Evolutionary conservation across 1,284 basidiomycete species (phyloP).

Genomic region (Vanrija humicola): DNA sequence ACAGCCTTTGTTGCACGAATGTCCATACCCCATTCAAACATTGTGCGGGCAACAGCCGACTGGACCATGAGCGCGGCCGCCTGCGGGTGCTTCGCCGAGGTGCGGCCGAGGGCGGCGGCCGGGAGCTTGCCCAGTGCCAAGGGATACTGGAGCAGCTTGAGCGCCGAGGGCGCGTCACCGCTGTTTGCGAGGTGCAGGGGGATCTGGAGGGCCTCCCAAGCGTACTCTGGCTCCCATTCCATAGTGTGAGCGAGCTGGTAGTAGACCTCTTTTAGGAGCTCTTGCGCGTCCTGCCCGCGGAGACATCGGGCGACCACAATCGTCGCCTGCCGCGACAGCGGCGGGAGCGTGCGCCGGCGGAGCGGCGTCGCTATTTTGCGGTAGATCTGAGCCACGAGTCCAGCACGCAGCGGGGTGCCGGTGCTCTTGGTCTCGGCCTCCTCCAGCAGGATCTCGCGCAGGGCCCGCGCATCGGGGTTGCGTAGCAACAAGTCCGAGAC

Average conservation of each 20-base stretch:
- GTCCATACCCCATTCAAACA: slow-evolving; percentile 14
- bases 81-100: slow-evolving; percentile 7
- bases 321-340: slow-evolving; percentile 4
- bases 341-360: slow-evolving; percentile 1
- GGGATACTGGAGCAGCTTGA: slow-evolving; percentile 20
- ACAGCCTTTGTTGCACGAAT: slow-evolving; percentile 8
- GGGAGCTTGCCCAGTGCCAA: slow-evolving; percentile 21
- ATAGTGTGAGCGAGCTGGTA: slow-evolving; percentile 15
- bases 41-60: slow-evolving; percentile 9
- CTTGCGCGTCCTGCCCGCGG: slow-evolving; percentile 1
- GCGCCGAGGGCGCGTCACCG: slow-evolving; percentile 2
- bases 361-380: slow-evolving; percentile 4
- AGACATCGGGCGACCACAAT: slow-evolving; percentile 7
- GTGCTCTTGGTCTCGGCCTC: slow-evolving; percentile 13
- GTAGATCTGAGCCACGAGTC: slow-evolving; percentile 16
- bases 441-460: slow-evolving; percentile 22
- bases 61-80: slow-evolving; percentile 17
- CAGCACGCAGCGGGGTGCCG: neutral
- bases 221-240: slow-evolving; percentile 10
- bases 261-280: slow-evolving; percentile 15
- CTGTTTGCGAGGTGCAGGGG: slow-evolving; percentile 12
- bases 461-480: slow-evolving; percentile 20
- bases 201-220: slow-evolving; percentile 21
- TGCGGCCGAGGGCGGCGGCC: slow-evolving; percentile 4
- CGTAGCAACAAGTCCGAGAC: slow-evolving; percentile 32